Conservation (phyloP, 257 asterid species). For the Lantana camara region DNA sequence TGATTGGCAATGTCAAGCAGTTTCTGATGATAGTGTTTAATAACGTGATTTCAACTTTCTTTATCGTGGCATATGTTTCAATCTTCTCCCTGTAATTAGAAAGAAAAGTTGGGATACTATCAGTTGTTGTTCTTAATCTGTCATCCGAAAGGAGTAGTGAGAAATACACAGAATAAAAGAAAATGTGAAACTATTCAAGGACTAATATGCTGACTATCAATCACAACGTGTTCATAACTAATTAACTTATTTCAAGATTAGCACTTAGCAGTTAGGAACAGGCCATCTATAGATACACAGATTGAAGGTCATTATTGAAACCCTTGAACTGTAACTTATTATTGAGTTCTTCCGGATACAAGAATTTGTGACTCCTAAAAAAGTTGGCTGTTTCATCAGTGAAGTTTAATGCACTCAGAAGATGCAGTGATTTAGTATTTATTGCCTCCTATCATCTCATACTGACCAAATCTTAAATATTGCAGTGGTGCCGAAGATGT, state of each 20-base stretch:
- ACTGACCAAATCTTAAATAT: conserved; percentile 9
- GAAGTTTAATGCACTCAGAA: not conserved
- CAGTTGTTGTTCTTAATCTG: not conserved
- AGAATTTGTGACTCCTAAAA: not conserved
- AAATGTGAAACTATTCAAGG: not conserved
- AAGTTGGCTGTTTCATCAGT: not conserved
- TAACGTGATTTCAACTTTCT: too few species aligned
- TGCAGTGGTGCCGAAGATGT: conserved; percentile 95
- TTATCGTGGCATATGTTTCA: too few species aligned
- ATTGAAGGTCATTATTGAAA: too few species aligned
- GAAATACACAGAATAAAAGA: not conserved
- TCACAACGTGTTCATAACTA: too few species aligned
- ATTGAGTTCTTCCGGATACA: not conserved
- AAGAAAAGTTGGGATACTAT: not conserved
- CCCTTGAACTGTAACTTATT: not conserved
- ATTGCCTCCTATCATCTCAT: not conserved
- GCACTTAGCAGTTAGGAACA: not conserved
- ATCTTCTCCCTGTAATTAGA: too few species aligned
- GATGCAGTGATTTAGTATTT: not conserved
- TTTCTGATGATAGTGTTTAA: too few species aligned
- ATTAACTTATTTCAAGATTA: not conserved
- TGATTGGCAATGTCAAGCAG: too few species aligned
- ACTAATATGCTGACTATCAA: not conserved
- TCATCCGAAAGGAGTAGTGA: too few species aligned
- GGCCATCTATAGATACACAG: not conserved